Percentiles rank a stretch among this genome's conserved stretches.
Conservation (phyloP, 345 rosid species). For the Lepidium sativum region DNA sequence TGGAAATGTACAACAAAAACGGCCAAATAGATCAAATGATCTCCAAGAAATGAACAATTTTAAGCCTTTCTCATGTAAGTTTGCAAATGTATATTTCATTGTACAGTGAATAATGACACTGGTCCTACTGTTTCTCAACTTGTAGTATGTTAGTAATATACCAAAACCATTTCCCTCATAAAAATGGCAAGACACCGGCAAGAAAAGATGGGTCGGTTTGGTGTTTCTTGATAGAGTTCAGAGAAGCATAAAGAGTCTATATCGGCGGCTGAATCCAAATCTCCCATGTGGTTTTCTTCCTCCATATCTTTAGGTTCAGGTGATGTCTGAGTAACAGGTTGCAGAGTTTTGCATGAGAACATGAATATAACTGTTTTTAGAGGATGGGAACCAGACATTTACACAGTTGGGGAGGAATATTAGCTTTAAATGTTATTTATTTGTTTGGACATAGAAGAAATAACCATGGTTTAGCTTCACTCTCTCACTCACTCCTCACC, state of each 20-base stretch:
- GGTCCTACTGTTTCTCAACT: constrained; percentile 26
- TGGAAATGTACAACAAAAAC: constrained; percentile 66
- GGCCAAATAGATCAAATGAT: constrained; percentile 73
- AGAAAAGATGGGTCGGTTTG: constrained; percentile 24
- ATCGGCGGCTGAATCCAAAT: constrained; percentile 16
- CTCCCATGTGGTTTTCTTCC: constrained; percentile 22
- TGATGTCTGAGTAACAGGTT: constrained; percentile 27
- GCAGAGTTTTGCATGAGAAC: constrained; percentile 25
- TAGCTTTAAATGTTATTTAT: constrained; percentile 26
- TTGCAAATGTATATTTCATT: neutral
- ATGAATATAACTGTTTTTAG: constrained; percentile 23
- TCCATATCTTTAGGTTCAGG: constrained; percentile 15
- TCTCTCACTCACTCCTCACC: constrained; percentile 11
- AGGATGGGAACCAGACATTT: constrained; percentile 31
- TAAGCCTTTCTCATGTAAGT: constrained; percentile 13
- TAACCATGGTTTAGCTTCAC: constrained; percentile 9
- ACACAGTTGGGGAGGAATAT: constrained; percentile 19
- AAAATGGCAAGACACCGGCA: constrained; percentile 8
- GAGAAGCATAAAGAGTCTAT: constrained; percentile 18
- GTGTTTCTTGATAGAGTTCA: constrained; percentile 3
- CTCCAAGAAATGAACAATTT: constrained; percentile 31
- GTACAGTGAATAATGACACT: constrained; percentile 11
- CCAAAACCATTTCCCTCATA: constrained; percentile 8
- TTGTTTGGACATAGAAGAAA: constrained; percentile 15
- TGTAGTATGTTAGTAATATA: constrained; percentile 22